phyloP scores from a whole-genome alignment of 805 yeast genomes.

The Kodamaea laetipori region DNA sequence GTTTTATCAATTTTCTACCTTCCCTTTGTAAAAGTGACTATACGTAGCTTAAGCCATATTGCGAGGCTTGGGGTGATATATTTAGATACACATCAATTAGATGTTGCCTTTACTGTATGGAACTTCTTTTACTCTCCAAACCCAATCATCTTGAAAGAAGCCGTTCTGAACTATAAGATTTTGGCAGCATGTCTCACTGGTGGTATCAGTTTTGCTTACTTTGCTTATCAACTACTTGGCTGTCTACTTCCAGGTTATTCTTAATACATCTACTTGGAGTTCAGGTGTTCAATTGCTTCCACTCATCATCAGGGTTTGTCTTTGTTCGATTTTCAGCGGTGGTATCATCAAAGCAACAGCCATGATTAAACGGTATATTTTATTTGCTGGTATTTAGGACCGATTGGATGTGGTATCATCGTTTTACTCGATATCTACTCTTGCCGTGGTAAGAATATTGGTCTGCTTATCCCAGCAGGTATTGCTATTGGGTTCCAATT shows the following conservation, averaged over 20 bases:
- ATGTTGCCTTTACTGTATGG: conserved; percentile 23
- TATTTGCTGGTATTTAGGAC: conserved; percentile 36
- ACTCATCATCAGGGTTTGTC: conserved; percentile 40
- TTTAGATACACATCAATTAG: too few species aligned
- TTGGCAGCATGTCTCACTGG: conserved; percentile 18
- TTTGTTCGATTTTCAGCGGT: conserved; percentile 41
- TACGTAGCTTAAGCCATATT: too few species aligned
- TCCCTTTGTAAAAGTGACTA: too few species aligned
- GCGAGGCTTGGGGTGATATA: too few species aligned
- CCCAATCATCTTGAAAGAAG: conserved; percentile 22
- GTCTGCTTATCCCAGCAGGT: conserved; percentile 50
- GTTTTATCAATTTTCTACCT: too few species aligned
- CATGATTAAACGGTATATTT: conserved; percentile 42
- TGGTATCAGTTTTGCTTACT: conserved; percentile 21
- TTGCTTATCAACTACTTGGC: conserved; percentile 32
- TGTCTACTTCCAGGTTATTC: conserved; percentile 53
- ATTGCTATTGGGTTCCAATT: conserved; percentile 48
- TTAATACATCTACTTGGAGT: conserved; percentile 40
- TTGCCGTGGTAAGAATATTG: conserved; percentile 38
- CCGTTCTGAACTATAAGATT: conserved; percentile 17
- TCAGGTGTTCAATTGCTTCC: conserved; percentile 52
- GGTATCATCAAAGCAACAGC: conserved; percentile 38
- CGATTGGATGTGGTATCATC: conserved; percentile 49
- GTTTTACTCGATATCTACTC: conserved; percentile 44
- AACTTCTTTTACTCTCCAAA: conserved; percentile 19